Evolutionary conservation across 2,329 filamentous ascomycete species (phyloP), one percentile per base, ranked within the genome.

Genomic region (Hymenoscyphus infarciens): DNA sequence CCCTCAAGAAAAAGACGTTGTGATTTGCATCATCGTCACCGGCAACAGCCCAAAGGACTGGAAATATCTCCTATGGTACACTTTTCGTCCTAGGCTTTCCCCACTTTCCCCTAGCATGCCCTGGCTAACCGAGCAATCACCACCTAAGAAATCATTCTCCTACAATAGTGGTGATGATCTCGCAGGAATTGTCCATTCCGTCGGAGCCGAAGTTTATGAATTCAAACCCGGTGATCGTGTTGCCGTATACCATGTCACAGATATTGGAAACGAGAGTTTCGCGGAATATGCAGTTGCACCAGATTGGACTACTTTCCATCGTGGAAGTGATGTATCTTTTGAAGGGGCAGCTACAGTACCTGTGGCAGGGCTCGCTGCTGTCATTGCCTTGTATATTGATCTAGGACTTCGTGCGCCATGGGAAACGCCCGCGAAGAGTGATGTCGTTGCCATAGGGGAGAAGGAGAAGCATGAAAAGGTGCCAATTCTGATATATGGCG

Each of bases 241-340:
- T 27, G 78, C 77, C 0, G 79, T 78, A 0, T 81, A 81, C 59
- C 80, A 82, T 61, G 75, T 83, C 65, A 86, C 87, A 79, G 67
- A 74, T 53, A 74, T 75, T 0, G 76, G 79, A 0, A 71, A 78
- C 39, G 86, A 86, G 2, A 80, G 77, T 7, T 89, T 81, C 64
- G 86, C 85, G 3, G 85, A 88, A 69, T 88, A 87, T 66, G 82
- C 84, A 2, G 74, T 87, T 11, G 80, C 81, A 0, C 81, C 77
- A 74, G 77, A 79, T 38, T 77, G 82, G 67, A 83, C 83, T 0
- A 86, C 84, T 0, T 86, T 87, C 69, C 70, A 74, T 59, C 61
- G 73, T 1, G 71, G 70, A 38, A 66, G 69, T 53, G 71, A 72
- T 35, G 70, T 66, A 15, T 66, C 66, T 33, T 74, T 73, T 58